Conservation (phyloP, 257 asterid genomes). For the Solanum pinnatisectum region DNA sequence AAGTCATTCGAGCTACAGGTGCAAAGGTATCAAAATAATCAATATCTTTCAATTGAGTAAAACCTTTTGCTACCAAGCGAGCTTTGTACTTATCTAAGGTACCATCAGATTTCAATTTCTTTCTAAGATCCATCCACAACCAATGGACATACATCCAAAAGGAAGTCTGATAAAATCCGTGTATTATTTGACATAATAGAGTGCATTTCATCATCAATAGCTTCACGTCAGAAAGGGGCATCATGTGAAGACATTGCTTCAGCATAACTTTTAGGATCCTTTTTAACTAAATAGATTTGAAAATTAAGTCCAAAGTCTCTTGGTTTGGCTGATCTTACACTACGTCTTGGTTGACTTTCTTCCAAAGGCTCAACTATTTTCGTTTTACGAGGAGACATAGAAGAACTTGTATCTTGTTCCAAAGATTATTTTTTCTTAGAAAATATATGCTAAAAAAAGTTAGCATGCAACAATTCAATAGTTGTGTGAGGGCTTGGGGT, state of each 20-base stretch:
- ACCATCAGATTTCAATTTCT: background rate
- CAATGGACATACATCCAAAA: too few relatives aligned
- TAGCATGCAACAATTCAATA: background rate
- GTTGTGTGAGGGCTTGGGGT: background rate
- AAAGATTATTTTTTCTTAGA: background rate
- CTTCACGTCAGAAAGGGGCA: background rate
- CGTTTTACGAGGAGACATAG: background rate
- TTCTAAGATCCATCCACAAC: background rate
- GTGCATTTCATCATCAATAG: too few relatives aligned
- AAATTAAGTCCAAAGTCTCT: background rate
- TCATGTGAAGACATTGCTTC: background rate
- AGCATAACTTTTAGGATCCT: background rate
- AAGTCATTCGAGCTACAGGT: background rate
- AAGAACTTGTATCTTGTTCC: background rate
- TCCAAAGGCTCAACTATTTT: background rate
- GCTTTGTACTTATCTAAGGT: background rate
- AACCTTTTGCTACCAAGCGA: background rate
- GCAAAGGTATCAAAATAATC: background rate
- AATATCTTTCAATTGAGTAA: background rate
- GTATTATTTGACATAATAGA: too few relatives aligned
- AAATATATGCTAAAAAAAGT: background rate
- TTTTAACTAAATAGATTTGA: background rate
- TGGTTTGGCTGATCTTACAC: background rate
- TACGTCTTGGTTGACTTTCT: background rate
- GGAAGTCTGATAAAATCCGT: background rate